Conservation (phyloP, 768 basidiomycete species). For the Holtermannia corniformis region DNA sequence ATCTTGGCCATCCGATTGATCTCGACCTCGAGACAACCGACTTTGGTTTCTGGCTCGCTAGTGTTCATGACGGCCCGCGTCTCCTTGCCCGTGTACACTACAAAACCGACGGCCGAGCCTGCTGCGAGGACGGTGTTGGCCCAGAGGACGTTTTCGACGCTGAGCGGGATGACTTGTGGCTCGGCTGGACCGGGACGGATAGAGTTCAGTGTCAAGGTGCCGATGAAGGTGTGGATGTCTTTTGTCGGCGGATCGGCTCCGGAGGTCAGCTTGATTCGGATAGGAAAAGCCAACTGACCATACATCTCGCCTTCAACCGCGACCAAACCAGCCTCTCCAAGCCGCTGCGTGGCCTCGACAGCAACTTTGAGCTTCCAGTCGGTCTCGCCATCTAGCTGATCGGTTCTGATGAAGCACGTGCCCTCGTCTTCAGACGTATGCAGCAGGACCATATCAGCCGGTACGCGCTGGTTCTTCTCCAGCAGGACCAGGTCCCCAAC, state of each 20-base stretch:
- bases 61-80: slow-evolving; percentile 99
- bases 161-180: slow-evolving; percentile 54
- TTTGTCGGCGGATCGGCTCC: slow-evolving; percentile 95
- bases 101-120: slow-evolving; percentile 81
- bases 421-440: slow-evolving; percentile 80
- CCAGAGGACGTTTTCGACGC: slow-evolving; percentile 93
- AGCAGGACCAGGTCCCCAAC: slow-evolving; percentile 85
- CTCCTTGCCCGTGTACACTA: slow-evolving; percentile 89
- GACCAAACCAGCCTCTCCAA: slow-evolving; percentile 51
- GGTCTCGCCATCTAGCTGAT: slow-evolving; percentile 96
- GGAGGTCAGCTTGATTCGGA: not conserved
- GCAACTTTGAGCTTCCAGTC: slow-evolving; percentile 97
- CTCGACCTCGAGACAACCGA: slow-evolving; percentile 82
- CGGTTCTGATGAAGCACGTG: slow-evolving; percentile 94
- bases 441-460: slow-evolving; percentile 83
- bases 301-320: slow-evolving; percentile 78
- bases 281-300: slow-evolving; percentile 46
- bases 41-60: slow-evolving; percentile 89
- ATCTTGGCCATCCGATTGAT: slow-evolving; percentile 94
- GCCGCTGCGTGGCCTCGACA: slow-evolving; percentile 68
- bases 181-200: slow-evolving; percentile 11
- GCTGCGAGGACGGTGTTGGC: slow-evolving; percentile 95
- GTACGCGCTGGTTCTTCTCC: slow-evolving; percentile 96
- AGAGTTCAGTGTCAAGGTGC: slow-evolving; percentile 61
- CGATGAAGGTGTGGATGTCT: slow-evolving; percentile 91